These are phyloP conservation scores for Pythium aphanidermatum DNA, from an alignment of 352 stramenopile genomes.

Conservation along the genomic window DNA sequence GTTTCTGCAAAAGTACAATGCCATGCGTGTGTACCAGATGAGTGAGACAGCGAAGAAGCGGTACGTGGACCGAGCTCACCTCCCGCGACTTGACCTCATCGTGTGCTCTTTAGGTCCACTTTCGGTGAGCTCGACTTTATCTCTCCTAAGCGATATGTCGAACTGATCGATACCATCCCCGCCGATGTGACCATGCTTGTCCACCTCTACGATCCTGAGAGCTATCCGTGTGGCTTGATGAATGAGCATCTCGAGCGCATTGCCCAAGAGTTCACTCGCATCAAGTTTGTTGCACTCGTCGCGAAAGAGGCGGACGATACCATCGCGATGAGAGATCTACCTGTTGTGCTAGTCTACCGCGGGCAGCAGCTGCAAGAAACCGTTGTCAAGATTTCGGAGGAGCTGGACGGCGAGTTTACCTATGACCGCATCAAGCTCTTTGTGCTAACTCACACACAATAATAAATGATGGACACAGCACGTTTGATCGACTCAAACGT, in stretches of 20 bases:
- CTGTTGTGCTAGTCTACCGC: slow-evolving; percentile 60
- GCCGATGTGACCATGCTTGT: slow-evolving; percentile 30
- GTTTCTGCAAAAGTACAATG: slow-evolving; percentile 55
- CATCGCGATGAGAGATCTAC: slow-evolving; percentile 60
- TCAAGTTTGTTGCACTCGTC: slow-evolving; percentile 65
- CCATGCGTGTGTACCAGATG: slow-evolving; percentile 62
- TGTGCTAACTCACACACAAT: not conserved
- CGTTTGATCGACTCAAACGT: too few relatives aligned
- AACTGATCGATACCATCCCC: slow-evolving; percentile 25
- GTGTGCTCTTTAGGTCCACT: slow-evolving; percentile 18
- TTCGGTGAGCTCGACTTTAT: slow-evolving; percentile 61
- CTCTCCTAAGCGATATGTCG: slow-evolving; percentile 49
- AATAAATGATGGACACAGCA: too few relatives aligned
- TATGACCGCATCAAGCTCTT: slow-evolving; percentile 26
- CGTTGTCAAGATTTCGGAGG: slow-evolving; percentile 44
- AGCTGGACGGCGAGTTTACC: slow-evolving; percentile 65
- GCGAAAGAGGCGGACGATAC: slow-evolving; percentile 61
- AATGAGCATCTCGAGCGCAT: slow-evolving; percentile 60
- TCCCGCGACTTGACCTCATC: too few relatives aligned
- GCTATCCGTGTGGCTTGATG: slow-evolving; percentile 62
- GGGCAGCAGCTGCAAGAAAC: slow-evolving; percentile 47
- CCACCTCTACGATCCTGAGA: slow-evolving; percentile 66
- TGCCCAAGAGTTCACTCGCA: slow-evolving; percentile 41
- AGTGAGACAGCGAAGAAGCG: slow-evolving; percentile 26
- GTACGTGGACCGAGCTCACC: slow-evolving; percentile 9